Evolutionary conservation across 2,329 filamentous ascomycete species (phyloP).

Genomic region (Cladobotryum mycophilum): DNA sequence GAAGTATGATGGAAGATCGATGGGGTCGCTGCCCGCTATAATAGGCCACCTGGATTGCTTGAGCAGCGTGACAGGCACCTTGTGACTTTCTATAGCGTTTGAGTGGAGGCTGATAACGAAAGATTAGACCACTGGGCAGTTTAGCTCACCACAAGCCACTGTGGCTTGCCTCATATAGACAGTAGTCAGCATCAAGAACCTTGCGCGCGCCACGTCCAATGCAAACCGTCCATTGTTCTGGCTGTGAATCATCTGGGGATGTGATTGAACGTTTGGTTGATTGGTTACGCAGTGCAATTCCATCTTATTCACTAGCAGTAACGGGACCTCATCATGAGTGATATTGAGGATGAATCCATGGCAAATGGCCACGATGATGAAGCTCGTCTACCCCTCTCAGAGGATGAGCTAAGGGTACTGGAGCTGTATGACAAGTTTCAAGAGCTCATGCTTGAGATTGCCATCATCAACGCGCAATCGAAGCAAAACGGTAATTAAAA

Average conservation of each 20-base stretch:
- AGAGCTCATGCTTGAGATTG: slow-evolving; percentile 65
- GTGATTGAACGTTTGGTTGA: not conserved
- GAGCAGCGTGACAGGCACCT: slow-evolving; percentile 26
- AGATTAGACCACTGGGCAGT: not conserved
- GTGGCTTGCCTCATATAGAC: not conserved
- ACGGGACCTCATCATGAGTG: slow-evolving; percentile 20
- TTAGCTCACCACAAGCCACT: not conserved
- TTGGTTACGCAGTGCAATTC: not conserved
- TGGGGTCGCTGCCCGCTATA: not conserved
- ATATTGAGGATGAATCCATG: slow-evolving; percentile 24
- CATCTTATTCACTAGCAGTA: not conserved
- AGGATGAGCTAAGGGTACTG: slow-evolving; percentile 59
- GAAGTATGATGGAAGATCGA: not conserved
- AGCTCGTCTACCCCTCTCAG: slow-evolving; percentile 49
- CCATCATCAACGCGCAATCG: slow-evolving; percentile 51
- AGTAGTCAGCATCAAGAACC: not conserved
- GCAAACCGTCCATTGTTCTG: too few relatives aligned
- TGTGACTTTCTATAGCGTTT: slow-evolving; percentile 21
- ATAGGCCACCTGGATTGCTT: not conserved
- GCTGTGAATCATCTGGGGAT: too few relatives aligned
- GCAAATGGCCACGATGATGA: slow-evolving; percentile 27
- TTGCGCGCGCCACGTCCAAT: not conserved
- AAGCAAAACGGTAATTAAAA: slow-evolving; percentile 27
- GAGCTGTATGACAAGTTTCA: slow-evolving; percentile 65
- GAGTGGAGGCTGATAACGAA: not conserved